Evolutionary conservation across 1,139 yeast genomes (phyloP), one percentile per base, ranked within the genome.

Genomic region (Kodamaea fungicola): DNA sequence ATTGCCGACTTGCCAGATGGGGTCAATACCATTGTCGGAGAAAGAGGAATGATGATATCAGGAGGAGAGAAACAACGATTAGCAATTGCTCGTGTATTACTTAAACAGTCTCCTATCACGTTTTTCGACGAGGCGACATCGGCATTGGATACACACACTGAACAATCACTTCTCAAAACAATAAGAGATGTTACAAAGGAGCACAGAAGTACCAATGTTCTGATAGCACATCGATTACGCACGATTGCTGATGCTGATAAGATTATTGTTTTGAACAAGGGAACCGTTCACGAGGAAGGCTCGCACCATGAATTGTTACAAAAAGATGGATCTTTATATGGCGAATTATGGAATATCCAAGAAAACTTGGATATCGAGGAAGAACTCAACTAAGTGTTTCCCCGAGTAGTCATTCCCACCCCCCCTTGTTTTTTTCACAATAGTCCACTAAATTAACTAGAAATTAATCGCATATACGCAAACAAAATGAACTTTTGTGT

Each of bases 1-100:
- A 72, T 94, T 13, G 52, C 61, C 6, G 87, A 83, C 35, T 65
- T 92, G 33, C 97, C 98, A 0, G 85, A 86, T 9, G 97, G 97
- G 1, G 68, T 76, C 31, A 68, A 83, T 27, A 92, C 98, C 0
- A 71, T 86, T 39, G 98, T 92, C n/a, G 99, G 99, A 35, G 99
- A 94, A 61, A 71, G 99, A 50, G 98, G 99, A 16, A 74, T 92
- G 75, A 92, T 92, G 98, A 89, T 92, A 33, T 88, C 97, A 8
- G 98, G 99, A 9, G 99, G 99, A 40, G 98, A 92, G 59, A 90
- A 94, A 57, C 99, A 92, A 61, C 71, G 99, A 45, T 69, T 92
- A 38, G 98, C 98, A 0, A 88, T 92, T 50, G 94, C 97, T 1
- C 71, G 99, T 47, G 78, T 92, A 12, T 62, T 92, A 33, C 65